Conservation (phyloP, 2,329 filamentous ascomycete species). For the Capronia epimyces region DNA sequence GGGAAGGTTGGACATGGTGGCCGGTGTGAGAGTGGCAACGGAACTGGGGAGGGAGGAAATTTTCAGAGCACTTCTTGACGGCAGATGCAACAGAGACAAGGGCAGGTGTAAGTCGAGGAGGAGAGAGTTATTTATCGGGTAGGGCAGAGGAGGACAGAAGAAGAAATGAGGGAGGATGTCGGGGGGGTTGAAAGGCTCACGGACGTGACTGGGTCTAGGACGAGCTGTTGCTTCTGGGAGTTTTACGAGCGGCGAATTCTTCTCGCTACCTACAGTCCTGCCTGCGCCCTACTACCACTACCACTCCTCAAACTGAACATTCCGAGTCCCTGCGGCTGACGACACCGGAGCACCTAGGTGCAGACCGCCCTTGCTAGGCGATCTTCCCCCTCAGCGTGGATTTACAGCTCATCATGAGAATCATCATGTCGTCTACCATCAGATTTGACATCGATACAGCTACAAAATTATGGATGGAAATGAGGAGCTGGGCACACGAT, state of each 20-base stretch:
- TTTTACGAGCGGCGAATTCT: not conserved
- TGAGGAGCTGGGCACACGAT: slow-evolving; percentile 6
- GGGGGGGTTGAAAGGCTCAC: not conserved
- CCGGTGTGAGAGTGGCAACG: not conserved
- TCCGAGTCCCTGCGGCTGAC: not conserved
- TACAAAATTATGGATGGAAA: slow-evolving; percentile 9
- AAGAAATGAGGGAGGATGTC: not conserved
- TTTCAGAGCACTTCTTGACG: not conserved
- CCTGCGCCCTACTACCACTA: not conserved
- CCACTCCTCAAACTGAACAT: too few species aligned
- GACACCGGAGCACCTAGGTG: not conserved
- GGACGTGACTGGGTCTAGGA: not conserved
- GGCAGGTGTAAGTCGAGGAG: too few species aligned
- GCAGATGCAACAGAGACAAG: not conserved
- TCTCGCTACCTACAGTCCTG: not conserved
- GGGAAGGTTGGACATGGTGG: slow-evolving; percentile 73
- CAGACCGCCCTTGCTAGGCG: not conserved
- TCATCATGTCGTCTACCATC: not conserved
- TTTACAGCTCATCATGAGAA: not conserved
- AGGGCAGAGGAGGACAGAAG: not conserved
- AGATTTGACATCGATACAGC: not conserved
- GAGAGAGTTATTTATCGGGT: too few species aligned
- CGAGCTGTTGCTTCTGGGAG: not conserved
- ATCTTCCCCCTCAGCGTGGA: not conserved
- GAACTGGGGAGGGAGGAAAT: not conserved